These are phyloP conservation scores for Nidularia pulvinata DNA, from an alignment of 768 basidiomycete genomes.

Conservation along the genomic window DNA sequence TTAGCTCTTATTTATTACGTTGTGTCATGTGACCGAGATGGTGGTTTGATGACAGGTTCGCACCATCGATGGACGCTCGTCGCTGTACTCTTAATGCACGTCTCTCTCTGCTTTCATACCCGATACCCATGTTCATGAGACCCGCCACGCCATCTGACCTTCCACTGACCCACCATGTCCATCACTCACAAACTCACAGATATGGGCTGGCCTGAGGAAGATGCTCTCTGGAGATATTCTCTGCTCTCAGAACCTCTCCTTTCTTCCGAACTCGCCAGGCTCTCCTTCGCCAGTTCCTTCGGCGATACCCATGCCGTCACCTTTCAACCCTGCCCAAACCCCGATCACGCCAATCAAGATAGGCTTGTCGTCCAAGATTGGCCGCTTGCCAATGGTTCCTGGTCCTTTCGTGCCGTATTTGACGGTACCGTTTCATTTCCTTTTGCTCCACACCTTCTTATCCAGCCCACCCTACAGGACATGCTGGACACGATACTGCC, in stretches of 20 bases:
- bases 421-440: constrained; percentile 31
- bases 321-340: constrained; percentile 46
- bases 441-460: not conserved
- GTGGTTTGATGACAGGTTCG: too few relatives aligned
- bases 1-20: too few relatives aligned
- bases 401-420: constrained; percentile 45
- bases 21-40: too few relatives aligned
- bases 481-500: constrained; percentile 47
- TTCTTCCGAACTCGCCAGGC: constrained; percentile 36
- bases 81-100: too few relatives aligned
- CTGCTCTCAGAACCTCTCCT: constrained; percentile 39
- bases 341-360: constrained; percentile 41
- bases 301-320: constrained; percentile 35
- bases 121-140: too few relatives aligned
- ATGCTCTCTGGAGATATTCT: constrained; percentile 30
- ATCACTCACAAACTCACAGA: constrained; percentile 24
- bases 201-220: constrained; percentile 30
- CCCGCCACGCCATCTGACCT: too few relatives aligned
- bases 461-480: constrained; percentile 22
- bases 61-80: too few relatives aligned
- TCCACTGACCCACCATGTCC: constrained; percentile 6
- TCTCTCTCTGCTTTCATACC: too few relatives aligned
- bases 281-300: constrained; percentile 26
- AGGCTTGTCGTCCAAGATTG: constrained; percentile 40
- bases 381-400: constrained; percentile 31